Evolutionary conservation across 805 yeast genomes (phyloP).

Genomic region (Pichia californica): DNA sequence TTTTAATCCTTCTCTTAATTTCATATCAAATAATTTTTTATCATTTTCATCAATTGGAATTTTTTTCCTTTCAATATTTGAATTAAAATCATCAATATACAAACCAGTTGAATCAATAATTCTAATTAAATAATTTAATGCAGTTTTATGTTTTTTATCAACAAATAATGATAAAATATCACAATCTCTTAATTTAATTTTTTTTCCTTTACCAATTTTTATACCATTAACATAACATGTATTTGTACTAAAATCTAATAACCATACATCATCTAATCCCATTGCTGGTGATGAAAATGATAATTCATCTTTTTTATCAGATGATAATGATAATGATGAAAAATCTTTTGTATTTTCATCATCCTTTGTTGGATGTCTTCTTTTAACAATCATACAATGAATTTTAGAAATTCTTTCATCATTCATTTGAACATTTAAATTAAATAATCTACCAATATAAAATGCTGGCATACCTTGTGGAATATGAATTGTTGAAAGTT

Average conservation of each 20-base stretch:
- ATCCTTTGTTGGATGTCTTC: conserved; percentile 48
- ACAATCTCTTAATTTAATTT: conserved; percentile 53
- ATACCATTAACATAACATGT: conserved; percentile 65
- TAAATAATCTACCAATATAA: conserved; percentile 66
- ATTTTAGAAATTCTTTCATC: conserved; percentile 79
- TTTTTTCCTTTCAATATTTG: conserved; percentile 1
- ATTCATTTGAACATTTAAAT: conserved; percentile 51
- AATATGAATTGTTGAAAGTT: conserved; percentile 41
- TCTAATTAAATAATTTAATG: conserved; percentile 46
- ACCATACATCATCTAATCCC: conserved; percentile 68
- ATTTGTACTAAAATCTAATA: conserved; percentile 74
- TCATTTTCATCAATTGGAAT: conserved; percentile 7
- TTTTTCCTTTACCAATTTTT: conserved; percentile 55
- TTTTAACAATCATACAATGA: conserved; percentile 66
- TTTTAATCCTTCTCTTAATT: conserved; percentile 7
- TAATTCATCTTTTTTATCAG: neutral
- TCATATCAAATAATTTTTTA: conserved; percentile 1
- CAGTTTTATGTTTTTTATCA: conserved; percentile 48
- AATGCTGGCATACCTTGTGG: conserved; percentile 62
- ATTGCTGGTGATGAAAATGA: conserved; percentile 68
- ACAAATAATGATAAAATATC: conserved; percentile 62
- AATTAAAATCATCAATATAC: conserved; percentile 32
- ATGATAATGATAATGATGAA: conserved; percentile 25
- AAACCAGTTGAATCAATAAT: conserved; percentile 60
- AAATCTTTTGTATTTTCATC: conserved; percentile 14